A percentile compares a stretch with the other conserved stretches of the same genome.
These are phyloP conservation scores for Clathrospora elynae DNA, from an alignment of 2,329 filamentous ascomycete species.

Conservation along the genomic window DNA sequence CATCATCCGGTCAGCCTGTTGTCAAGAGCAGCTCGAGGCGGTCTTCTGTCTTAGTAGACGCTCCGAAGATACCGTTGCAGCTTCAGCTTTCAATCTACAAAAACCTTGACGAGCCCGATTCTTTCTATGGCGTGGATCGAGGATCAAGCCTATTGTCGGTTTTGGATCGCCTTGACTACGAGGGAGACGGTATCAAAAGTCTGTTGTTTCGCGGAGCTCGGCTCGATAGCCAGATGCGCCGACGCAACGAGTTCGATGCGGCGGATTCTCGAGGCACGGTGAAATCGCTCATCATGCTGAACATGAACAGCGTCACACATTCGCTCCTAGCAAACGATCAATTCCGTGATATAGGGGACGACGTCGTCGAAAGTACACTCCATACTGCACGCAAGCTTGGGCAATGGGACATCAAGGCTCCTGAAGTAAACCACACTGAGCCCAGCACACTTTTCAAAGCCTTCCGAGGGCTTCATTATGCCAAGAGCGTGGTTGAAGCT, in stretches of 20 bases:
- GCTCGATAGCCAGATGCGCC: constrained; percentile 81
- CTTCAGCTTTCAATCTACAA: constrained; percentile 83
- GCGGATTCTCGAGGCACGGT: constrained; percentile 72
- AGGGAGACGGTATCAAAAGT: constrained; percentile 83
- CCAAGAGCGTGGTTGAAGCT: constrained; percentile 61
- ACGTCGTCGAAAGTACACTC: constrained; percentile 73
- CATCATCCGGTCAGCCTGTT: constrained; percentile 62
- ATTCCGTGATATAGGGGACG: constrained; percentile 61
- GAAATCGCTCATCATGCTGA: constrained; percentile 77
- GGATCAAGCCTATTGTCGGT: constrained; percentile 76
- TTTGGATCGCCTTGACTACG: constrained; percentile 82
- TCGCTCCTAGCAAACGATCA: constrained; percentile 74
- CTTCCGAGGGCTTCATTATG: constrained; percentile 77
- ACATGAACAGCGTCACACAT: constrained; percentile 83
- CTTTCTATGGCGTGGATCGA: constrained; percentile 89
- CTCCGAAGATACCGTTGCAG: constrained; percentile 59
- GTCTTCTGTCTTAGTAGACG: constrained; percentile 60
- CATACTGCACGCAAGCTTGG: constrained; percentile 80
- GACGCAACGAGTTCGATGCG: constrained; percentile 60
- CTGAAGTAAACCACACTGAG: constrained; percentile 65
- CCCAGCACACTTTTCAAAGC: constrained; percentile 76
- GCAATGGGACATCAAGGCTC: constrained; percentile 87
- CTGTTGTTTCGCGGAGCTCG: constrained; percentile 89
- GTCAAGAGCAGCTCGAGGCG: constrained; percentile 64
- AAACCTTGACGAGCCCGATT: constrained; percentile 92